phyloP scores from a whole-genome alignment of 257 asterid genomes.

The Plantago ovata region DNA sequence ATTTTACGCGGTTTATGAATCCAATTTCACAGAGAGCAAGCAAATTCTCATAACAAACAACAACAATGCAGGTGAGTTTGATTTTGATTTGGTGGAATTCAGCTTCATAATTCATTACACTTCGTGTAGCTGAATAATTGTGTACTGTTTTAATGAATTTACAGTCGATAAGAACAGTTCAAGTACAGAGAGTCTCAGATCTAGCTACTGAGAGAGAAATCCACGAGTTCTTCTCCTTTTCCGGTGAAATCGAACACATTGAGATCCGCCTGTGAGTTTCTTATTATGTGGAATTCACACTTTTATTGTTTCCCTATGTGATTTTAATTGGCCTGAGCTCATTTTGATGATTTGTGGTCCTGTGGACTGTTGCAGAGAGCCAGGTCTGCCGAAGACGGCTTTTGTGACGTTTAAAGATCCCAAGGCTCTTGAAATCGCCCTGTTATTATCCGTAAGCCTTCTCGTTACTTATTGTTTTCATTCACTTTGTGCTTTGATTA shows the following conservation, averaged over 20 bases:
- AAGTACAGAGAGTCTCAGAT: constrained; percentile 53
- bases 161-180: constrained; percentile 38
- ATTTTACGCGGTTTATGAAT: neutral
- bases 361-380: constrained; percentile 46
- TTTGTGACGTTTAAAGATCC: constrained; percentile 90
- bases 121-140: neutral
- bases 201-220: constrained; percentile 86
- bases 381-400: constrained; percentile 61
- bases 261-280: constrained; percentile 65
- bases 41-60: neutral
- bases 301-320: neutral
- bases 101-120: neutral
- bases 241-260: constrained; percentile 85
- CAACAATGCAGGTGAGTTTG: constrained; percentile 45
- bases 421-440: constrained; percentile 87
- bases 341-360: constrained; percentile 4
- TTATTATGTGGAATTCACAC: neutral
- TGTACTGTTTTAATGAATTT: neutral
- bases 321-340: neutral
- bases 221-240: constrained; percentile 89
- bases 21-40: constrained; percentile 10
- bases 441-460: constrained; percentile 67
- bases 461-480: neutral
- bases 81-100: neutral
- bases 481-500: neutral